A percentile compares a stretch with the other conserved stretches of the same genome.
These are phyloP conservation scores for Metschnikowia santaceciliae DNA, from an alignment of 805 yeast species.

Conservation along the genomic window DNA sequence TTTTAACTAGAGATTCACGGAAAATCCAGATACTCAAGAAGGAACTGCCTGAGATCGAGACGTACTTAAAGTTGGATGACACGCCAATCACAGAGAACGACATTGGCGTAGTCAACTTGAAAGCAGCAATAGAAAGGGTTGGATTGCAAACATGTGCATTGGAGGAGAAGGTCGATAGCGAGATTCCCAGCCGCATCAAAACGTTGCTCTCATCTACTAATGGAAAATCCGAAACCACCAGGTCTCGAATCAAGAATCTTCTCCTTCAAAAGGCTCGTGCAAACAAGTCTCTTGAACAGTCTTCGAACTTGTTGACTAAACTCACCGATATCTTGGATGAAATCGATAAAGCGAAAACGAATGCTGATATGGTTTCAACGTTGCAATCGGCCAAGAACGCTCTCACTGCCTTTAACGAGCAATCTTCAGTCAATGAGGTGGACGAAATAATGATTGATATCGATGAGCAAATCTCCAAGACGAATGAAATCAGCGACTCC, in stretches of 20 bases:
- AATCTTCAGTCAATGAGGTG: constrained; percentile 25
- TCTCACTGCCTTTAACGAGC: constrained; percentile 26
- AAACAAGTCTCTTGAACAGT: constrained; percentile 17
- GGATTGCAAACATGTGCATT: constrained; percentile 18
- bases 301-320: constrained; percentile 18
- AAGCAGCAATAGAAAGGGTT: constrained; percentile 19
- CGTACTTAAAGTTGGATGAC: constrained; percentile 22
- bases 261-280: constrained; percentile 16
- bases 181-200: constrained; percentile 17
- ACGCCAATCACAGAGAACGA: constrained; percentile 26
- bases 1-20: constrained; percentile 25
- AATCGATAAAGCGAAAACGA: constrained; percentile 34
- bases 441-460: constrained; percentile 26
- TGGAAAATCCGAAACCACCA: constrained; percentile 14
- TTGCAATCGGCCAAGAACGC: constrained; percentile 24
- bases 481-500: constrained; percentile 22
- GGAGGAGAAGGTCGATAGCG: constrained; percentile 18
- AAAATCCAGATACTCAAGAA: constrained; percentile 1
- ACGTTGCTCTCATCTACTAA: constrained; percentile 8
- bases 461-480: constrained; percentile 26
- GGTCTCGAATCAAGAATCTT: constrained; percentile 17
- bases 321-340: constrained; percentile 24
- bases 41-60: not conserved
- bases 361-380: constrained; percentile 23
- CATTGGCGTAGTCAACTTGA: constrained; percentile 26